phyloP scores from a whole-genome alignment of 2,329 filamentous ascomycete species.

The Cephalotrichum gorgonifer region DNA sequence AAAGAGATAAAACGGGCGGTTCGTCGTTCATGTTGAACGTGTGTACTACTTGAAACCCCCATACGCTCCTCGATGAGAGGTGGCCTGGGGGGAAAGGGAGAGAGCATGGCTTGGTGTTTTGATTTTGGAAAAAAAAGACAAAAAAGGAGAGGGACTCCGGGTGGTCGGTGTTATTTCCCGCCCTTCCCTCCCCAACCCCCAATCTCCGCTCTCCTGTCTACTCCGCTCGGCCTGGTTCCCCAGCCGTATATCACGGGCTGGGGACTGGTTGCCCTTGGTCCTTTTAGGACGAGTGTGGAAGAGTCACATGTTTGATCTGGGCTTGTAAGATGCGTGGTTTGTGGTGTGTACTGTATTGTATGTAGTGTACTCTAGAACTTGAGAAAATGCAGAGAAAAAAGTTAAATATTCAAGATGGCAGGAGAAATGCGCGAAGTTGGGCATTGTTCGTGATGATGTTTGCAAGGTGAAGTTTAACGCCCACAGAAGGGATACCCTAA shows the following conservation, averaged over 20 bases:
- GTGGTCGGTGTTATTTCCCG: not conserved
- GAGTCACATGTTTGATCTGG: not conserved
- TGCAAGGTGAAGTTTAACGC: no score
- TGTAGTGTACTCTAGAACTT: not conserved
- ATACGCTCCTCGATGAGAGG: not conserved
- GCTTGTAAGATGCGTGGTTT: not conserved
- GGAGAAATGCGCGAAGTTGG: no score
- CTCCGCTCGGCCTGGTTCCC: not conserved
- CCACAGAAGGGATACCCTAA: no score
- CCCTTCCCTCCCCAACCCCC: not conserved
- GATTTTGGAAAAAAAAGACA: constrained; percentile 1
- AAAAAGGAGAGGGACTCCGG: no score
- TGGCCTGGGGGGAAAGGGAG: not conserved
- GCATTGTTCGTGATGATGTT: no score
- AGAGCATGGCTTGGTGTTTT: constrained; percentile 5
- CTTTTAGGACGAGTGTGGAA: no score
- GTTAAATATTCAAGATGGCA: no score
- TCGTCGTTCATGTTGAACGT: not conserved
- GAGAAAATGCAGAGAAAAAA: not conserved
- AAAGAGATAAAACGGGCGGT: constrained; percentile 3
- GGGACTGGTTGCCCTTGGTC: no score
- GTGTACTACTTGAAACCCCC: not conserved
- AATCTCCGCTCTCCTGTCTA: constrained; percentile 4
- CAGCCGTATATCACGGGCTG: no score
- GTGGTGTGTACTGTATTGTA: not conserved